These are phyloP conservation scores for Hawksworthiomyces lignivorus DNA, from an alignment of 2,329 filamentous ascomycete species.

Conservation along the genomic window DNA sequence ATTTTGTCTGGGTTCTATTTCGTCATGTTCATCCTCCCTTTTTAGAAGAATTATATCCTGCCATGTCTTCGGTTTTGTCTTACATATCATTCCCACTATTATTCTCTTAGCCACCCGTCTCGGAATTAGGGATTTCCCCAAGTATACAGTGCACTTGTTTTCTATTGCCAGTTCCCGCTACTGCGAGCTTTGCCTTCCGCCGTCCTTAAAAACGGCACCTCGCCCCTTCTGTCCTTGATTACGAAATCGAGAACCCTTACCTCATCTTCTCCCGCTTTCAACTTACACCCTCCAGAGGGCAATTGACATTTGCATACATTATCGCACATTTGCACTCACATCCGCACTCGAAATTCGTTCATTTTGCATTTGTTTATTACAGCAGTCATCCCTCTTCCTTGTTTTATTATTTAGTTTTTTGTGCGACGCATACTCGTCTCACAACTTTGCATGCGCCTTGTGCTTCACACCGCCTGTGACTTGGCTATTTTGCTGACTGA, in stretches of 20 bases:
- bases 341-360: no score
- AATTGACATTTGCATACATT: no score
- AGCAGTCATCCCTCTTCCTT: not conserved
- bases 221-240: slow-evolving; percentile 12
- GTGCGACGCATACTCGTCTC: not conserved
- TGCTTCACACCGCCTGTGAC: no score
- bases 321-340: no score
- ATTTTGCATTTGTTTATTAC: no score
- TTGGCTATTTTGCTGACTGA: not conserved
- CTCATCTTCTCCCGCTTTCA: slow-evolving; percentile 13
- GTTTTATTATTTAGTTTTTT: not conserved
- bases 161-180: not conserved
- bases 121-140: not conserved
- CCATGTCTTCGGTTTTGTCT: no score
- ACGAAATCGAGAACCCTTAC: slow-evolving; percentile 17
- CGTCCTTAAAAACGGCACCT: slow-evolving; percentile 13
- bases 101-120: no score
- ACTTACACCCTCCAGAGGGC: slow-evolving; percentile 8
- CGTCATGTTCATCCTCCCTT: no score
- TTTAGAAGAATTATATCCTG: no score
- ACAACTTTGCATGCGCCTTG: not conserved
- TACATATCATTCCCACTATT: no score
- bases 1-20: no score
- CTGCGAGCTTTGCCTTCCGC: slow-evolving; percentile 1
- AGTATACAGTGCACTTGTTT: slow-evolving; percentile 5